Conservation (phyloP, 345 rosid species). For the Crucihimalaya himalaica region DNA sequence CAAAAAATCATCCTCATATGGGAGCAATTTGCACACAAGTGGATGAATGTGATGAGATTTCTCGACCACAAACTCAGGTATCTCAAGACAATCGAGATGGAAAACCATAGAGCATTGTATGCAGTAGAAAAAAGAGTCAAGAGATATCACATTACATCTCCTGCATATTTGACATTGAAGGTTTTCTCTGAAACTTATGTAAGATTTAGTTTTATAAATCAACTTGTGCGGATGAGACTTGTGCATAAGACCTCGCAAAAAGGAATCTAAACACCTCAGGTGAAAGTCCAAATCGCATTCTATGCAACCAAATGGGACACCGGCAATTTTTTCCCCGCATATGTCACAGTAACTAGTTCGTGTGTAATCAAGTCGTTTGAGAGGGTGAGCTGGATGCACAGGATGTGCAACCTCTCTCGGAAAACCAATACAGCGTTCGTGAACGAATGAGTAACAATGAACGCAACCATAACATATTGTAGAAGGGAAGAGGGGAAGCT, state of each 20-base stretch:
- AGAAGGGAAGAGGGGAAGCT: background rate
- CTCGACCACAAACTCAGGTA: background rate
- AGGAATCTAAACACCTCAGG: constrained; percentile 10
- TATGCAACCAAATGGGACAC: constrained; percentile 18
- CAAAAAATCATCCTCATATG: background rate
- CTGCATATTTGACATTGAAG: background rate
- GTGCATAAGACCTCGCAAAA: constrained; percentile 10
- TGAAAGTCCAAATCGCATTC: constrained; percentile 10
- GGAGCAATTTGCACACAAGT: background rate
- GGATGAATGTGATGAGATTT: constrained; percentile 21
- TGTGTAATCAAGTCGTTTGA: constrained; percentile 16
- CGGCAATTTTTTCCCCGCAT: background rate
- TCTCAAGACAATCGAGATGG: constrained; percentile 29
- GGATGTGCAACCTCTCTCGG: constrained; percentile 15
- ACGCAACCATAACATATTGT: constrained; percentile 20
- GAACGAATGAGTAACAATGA: constrained; percentile 13
- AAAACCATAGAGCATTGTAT: constrained; percentile 9
- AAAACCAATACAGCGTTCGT: constrained; percentile 7
- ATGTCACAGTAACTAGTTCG: background rate
- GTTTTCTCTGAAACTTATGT: background rate
- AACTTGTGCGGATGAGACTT: constrained; percentile 8
- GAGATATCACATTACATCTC: too few relatives aligned
- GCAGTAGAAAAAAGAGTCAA: constrained; percentile 10
- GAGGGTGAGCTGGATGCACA: constrained; percentile 15
- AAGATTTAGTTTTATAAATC: background rate